These are phyloP conservation scores for Boletus reticuloceps DNA, from an alignment of 768 basidiomycete genomes.

Conservation along the genomic window DNA sequence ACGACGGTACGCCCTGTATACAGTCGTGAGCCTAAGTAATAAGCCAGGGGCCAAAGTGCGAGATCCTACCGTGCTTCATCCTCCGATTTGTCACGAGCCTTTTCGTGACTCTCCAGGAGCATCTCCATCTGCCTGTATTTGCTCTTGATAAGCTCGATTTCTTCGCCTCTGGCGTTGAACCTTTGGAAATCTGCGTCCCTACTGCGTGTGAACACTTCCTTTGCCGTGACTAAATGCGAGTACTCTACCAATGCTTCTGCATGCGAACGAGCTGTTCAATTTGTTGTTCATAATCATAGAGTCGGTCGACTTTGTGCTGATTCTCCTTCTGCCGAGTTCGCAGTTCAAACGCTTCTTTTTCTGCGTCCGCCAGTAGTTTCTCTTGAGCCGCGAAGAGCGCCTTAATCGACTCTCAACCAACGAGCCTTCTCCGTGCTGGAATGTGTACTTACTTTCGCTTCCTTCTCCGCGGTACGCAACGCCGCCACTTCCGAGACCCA, in stretches of 20 bases:
- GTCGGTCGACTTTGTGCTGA: slow-evolving; percentile 75
- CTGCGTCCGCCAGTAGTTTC: slow-evolving; percentile 65
- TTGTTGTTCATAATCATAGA: slow-evolving; percentile 83
- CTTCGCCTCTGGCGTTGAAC: slow-evolving; percentile 61
- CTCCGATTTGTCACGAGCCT: slow-evolving; percentile 52
- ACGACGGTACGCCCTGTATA: slow-evolving; percentile 50
- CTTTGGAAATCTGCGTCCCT: slow-evolving; percentile 77
- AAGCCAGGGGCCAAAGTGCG: not conserved
- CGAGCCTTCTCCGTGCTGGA: not conserved
- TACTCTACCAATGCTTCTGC: slow-evolving; percentile 72
- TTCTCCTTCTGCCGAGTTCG: slow-evolving; percentile 75
- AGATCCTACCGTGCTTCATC: slow-evolving; percentile 53
- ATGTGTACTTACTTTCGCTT: slow-evolving; percentile 50
- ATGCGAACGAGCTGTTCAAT: slow-evolving; percentile 79
- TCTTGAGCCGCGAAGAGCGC: slow-evolving; percentile 68
- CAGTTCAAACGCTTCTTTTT: slow-evolving; percentile 65
- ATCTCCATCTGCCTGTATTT: slow-evolving; percentile 66
- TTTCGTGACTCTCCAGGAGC: slow-evolving; percentile 56
- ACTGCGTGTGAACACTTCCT: slow-evolving; percentile 9
- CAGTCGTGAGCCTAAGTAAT: not conserved
- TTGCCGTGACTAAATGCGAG: not conserved
- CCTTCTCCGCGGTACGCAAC: slow-evolving; percentile 68
- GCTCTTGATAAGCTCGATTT: slow-evolving; percentile 54
- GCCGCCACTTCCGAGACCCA: slow-evolving; percentile 71
- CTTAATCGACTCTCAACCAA: slow-evolving; percentile 32